Conservation (phyloP, 495 filamentous ascomycete species). For the Copromyces sp. region DNA sequence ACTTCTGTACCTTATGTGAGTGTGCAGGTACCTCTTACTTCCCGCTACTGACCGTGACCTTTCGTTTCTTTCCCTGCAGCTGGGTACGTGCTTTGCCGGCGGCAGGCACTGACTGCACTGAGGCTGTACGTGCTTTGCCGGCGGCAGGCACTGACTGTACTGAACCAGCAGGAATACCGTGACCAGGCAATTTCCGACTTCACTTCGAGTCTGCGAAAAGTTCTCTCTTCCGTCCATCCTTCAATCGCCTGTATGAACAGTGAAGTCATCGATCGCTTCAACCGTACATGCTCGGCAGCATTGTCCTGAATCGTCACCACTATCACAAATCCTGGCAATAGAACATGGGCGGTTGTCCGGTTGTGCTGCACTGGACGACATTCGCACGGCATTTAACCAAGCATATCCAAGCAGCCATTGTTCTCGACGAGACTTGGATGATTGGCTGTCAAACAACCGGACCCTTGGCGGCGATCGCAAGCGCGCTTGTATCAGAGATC, state of each 20-base stretch:
- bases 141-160: neutral
- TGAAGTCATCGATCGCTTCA: neutral
- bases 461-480: conserved; percentile 9
- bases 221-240: neutral
- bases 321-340: neutral
- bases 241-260: neutral
- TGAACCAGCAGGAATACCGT: neutral
- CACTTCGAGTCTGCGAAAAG: neutral
- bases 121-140: no score
- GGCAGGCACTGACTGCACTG: neutral
- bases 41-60: neutral
- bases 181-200: neutral
- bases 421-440: neutral
- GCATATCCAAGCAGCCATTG: neutral
- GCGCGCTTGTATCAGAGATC: neutral
- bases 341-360: neutral
- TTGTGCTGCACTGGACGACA: neutral
- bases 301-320: neutral
- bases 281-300: neutral
- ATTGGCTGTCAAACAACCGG: neutral
- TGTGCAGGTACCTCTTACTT: neutral
- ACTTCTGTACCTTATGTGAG: neutral
- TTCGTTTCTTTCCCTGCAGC: neutral
- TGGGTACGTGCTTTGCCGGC: neutral
- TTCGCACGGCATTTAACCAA: neutral